phyloP scores from a whole-genome alignment of 164 flowering plant species.

The Kingdonia uniflora region DNA sequence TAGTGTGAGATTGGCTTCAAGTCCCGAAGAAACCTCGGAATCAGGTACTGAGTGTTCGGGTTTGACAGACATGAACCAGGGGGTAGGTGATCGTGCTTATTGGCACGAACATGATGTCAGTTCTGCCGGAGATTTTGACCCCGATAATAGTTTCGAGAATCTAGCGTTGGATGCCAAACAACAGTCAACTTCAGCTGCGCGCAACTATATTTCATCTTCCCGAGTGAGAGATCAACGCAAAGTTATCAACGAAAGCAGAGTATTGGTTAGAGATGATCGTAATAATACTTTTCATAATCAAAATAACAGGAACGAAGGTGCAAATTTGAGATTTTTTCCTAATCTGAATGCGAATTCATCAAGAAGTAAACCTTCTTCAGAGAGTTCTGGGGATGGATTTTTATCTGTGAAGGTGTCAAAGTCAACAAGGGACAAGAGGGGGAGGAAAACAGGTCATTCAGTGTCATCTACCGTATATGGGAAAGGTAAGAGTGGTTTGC shows the following conservation, averaged over 20 bases:
- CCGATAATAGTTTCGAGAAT: conserved; percentile 43
- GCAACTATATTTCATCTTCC: conserved; percentile 30
- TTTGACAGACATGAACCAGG: conserved; percentile 32
- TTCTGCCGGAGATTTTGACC: conserved; percentile 41
- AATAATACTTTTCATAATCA: conserved; percentile 29
- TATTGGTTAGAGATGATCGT: conserved; percentile 30
- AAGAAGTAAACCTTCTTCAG: conserved; percentile 64
- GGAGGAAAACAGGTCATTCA: conserved; percentile 37
- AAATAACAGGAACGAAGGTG: conserved; percentile 34
- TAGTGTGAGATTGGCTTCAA: conserved; percentile 28
- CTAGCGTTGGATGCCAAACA: conserved; percentile 35
- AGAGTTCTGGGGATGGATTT: conserved; percentile 79
- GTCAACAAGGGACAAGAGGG: conserved; percentile 49
- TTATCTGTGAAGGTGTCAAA: conserved; percentile 48
- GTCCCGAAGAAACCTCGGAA: conserved; percentile 43
- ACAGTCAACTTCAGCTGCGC: conserved; percentile 29
- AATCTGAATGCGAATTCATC: conserved; percentile 34
- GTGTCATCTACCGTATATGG: conserved; percentile 28
- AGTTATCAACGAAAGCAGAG: conserved; percentile 34
- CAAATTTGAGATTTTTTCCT: conserved; percentile 31
- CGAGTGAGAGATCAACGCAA: conserved; percentile 35
- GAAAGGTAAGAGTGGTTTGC: conserved; percentile 42
- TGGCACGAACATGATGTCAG: conserved; percentile 57
- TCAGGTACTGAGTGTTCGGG: conserved; percentile 39
- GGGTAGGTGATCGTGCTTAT: conserved; percentile 34